phyloP scores from a whole-genome alignment of 2,329 filamentous ascomycete genomes.

The Onygenales sp. region DNA sequence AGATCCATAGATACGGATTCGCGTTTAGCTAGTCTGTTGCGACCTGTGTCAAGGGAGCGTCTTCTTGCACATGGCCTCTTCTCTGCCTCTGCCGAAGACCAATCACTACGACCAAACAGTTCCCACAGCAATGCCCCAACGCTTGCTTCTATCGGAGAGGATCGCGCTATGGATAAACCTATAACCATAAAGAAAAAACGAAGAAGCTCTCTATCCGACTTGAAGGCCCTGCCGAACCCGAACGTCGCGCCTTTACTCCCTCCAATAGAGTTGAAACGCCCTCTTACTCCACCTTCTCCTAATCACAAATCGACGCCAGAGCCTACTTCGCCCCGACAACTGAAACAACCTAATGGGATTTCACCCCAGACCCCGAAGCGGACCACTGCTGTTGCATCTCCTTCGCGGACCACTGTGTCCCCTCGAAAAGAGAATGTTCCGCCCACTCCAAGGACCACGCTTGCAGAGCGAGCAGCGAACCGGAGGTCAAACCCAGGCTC shows the following conservation, averaged over 20 bases:
- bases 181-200: constrained; percentile 61
- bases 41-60: constrained; percentile 48
- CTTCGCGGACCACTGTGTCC: constrained; percentile 22
- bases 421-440: constrained; percentile 32
- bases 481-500: constrained; percentile 23
- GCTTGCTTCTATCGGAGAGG: constrained; percentile 45
- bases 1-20: constrained; percentile 66
- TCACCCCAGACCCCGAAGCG: constrained; percentile 7
- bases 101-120: constrained; percentile 34
- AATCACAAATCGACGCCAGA: constrained; percentile 5
- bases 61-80: constrained; percentile 40
- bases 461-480: constrained; percentile 24
- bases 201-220: constrained; percentile 82
- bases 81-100: constrained; percentile 37
- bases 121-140: constrained; percentile 38
- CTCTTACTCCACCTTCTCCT: constrained; percentile 22
- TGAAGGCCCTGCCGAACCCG: constrained; percentile 57
- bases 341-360: not conserved
- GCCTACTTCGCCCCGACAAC: constrained; percentile 5
- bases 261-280: constrained; percentile 26
- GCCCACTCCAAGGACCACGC: constrained; percentile 23
- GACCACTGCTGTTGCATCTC: constrained; percentile 9
- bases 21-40: constrained; percentile 35
- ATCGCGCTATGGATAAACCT: constrained; percentile 37
- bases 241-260: constrained; percentile 35